phyloP scores from a whole-genome alignment of 2,329 filamentous ascomycete species.

The Pseudonectria buxi region DNA sequence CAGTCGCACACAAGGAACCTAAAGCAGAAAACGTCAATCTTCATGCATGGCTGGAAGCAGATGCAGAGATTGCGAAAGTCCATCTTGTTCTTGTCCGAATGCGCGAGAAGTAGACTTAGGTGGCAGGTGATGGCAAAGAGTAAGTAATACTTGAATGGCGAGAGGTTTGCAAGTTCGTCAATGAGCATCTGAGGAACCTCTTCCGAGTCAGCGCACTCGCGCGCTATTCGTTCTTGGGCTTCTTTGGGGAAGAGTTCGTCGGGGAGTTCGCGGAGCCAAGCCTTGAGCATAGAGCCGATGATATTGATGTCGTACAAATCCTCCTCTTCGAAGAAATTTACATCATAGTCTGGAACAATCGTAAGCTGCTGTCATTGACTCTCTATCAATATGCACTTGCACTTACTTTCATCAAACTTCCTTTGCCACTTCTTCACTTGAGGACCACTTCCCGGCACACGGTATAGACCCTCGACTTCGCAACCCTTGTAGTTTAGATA shows the following conservation, averaged over 20 bases:
- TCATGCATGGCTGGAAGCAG: slow-evolving; percentile 95
- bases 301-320: slow-evolving; percentile 96
- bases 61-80: slow-evolving; percentile 93
- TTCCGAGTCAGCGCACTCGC: slow-evolving; percentile 71
- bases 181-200: slow-evolving; percentile 78
- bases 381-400: neutral
- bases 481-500: slow-evolving; percentile 93
- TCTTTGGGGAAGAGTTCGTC: slow-evolving; percentile 88
- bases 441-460: slow-evolving; percentile 82
- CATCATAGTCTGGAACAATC: slow-evolving; percentile 60
- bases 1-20: slow-evolving; percentile 92
- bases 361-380: slow-evolving; percentile 9
- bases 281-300: slow-evolving; percentile 91
- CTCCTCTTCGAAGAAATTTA: slow-evolving; percentile 80
- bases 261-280: slow-evolving; percentile 90
- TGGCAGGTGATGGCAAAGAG: slow-evolving; percentile 97
- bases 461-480: slow-evolving; percentile 88
- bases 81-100: slow-evolving; percentile 97
- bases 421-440: slow-evolving; percentile 93
- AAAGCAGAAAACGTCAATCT: slow-evolving; percentile 92
- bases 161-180: slow-evolving; percentile 87
- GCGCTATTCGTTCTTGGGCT: slow-evolving; percentile 71
- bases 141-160: slow-evolving; percentile 95
- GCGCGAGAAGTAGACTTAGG: slow-evolving; percentile 81
- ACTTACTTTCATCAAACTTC: slow-evolving; percentile 74